phyloP scores from a whole-genome alignment of 495 filamentous ascomycete genomes.

The Staphylotrichum longicolle region DNA sequence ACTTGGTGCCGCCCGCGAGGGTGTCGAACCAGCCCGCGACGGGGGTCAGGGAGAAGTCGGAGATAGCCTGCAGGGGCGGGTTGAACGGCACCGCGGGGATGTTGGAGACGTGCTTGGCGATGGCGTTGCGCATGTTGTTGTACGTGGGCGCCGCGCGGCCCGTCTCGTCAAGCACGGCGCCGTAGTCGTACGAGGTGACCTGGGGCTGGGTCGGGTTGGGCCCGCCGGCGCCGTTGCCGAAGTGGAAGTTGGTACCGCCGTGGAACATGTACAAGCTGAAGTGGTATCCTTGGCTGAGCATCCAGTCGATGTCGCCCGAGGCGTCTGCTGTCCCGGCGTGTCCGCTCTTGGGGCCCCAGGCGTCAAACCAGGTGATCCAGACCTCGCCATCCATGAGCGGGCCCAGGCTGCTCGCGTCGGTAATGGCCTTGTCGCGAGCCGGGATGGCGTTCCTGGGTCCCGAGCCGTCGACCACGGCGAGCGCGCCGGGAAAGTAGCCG shows the following conservation, averaged over 20 bases:
- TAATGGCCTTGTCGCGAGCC: too few relatives aligned
- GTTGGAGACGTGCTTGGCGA: neutral
- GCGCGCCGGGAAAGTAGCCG: too few relatives aligned
- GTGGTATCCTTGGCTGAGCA: constrained; percentile 2
- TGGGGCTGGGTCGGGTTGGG: neutral
- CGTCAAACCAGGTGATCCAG: neutral
- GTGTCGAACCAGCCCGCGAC: neutral
- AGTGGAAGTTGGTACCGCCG: neutral
- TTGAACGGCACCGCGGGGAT: neutral
- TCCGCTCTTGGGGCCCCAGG: neutral
- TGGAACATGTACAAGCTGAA: constrained; percentile 7
- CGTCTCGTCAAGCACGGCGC: too few relatives aligned
- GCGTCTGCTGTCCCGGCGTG: neutral
- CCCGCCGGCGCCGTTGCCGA: constrained; percentile 1
- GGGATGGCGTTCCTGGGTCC: too few relatives aligned
- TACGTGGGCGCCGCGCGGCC: too few relatives aligned
- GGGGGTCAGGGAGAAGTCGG: neutral
- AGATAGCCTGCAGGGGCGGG: neutral
- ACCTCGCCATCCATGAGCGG: neutral
- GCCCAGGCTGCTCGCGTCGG: too few relatives aligned
- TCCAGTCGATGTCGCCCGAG: constrained; percentile 8
- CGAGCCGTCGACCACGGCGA: too few relatives aligned
- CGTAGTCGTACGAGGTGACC: too few relatives aligned
- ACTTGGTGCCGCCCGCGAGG: neutral
- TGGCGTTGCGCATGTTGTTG: neutral